Conservation (phyloP, 371 early-diverging fungal species). For the Lichtheimia ramosa region DNA sequence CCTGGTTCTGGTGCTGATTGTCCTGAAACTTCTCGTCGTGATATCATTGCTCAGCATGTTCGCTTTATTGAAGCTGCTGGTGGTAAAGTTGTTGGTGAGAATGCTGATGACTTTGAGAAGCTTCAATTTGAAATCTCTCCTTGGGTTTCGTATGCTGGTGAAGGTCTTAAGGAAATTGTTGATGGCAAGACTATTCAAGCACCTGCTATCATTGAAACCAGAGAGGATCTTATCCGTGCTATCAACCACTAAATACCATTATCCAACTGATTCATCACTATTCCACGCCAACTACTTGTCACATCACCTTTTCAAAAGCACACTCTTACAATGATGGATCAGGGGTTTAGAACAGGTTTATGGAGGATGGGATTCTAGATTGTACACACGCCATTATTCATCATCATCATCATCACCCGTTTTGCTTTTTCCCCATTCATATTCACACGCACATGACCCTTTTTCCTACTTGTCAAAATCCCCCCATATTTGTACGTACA, state of each 20-base stretch:
- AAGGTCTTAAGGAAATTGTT: slow-evolving; percentile 76
- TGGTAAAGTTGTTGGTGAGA: slow-evolving; percentile 65
- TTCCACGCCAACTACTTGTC: no score
- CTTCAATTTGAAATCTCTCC: slow-evolving; percentile 84
- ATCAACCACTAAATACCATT: slow-evolving; percentile 4
- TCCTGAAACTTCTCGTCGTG: slow-evolving; percentile 91
- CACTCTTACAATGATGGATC: not conserved
- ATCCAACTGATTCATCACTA: not conserved
- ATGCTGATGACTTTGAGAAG: slow-evolving; percentile 43
- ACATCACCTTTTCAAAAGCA: no score
- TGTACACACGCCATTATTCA: no score
- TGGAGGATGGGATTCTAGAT: no score
- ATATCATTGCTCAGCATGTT: slow-evolving; percentile 82
- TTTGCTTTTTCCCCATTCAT: not conserved
- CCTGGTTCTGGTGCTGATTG: slow-evolving; percentile 87
- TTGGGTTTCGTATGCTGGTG: slow-evolving; percentile 91
- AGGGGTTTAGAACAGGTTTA: no score
- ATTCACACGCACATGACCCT: not conserved
- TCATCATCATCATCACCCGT: not conserved
- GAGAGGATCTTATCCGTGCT: slow-evolving; percentile 43
- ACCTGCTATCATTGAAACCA: slow-evolving; percentile 47
- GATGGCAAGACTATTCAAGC: slow-evolving; percentile 57
- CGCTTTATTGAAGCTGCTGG: slow-evolving; percentile 88
- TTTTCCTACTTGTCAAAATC: no score
- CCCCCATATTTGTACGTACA: not conserved